Evolutionary conservation across 192 early-diverging fungal genomes (phyloP).

Genomic region (Gaertneriomyces sp.): DNA sequence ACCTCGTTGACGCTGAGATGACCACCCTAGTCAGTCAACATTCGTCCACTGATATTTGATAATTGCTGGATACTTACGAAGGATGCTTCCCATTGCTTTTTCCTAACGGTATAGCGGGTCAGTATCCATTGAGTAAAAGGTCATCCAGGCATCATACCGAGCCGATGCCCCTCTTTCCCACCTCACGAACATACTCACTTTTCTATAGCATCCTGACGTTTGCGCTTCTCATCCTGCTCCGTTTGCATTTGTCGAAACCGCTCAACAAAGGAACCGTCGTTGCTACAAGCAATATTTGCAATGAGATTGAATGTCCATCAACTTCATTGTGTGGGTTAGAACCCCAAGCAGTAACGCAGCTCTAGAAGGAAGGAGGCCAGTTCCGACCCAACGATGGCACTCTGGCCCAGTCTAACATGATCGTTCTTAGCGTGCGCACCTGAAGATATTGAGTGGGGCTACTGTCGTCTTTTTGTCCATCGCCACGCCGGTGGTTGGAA

Average conservation of each 20-base stretch:
- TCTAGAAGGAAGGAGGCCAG: too few relatives aligned
- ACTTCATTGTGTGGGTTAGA: too few relatives aligned
- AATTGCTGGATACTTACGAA: slow-evolving; percentile 11
- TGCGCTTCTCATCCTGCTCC: slow-evolving; percentile 60
- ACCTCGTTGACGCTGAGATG: slow-evolving; percentile 6
- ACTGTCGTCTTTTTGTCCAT: too few relatives aligned
- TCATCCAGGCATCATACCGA: background rate
- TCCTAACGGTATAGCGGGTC: slow-evolving; percentile 46
- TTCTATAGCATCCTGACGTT: slow-evolving; percentile 74
- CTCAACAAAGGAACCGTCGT: slow-evolving; percentile 21
- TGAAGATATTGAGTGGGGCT: too few relatives aligned
- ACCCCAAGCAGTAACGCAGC: too few relatives aligned
- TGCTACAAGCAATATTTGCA: background rate
- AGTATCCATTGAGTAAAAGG: background rate
- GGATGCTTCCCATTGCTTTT: slow-evolving; percentile 54
- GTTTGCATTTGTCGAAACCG: slow-evolving; percentile 57
- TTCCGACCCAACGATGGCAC: too few relatives aligned
- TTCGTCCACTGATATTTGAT: too few relatives aligned
- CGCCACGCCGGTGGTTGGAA: too few relatives aligned
- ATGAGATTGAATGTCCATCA: too few relatives aligned
- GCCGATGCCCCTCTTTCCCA: background rate
- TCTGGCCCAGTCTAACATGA: too few relatives aligned
- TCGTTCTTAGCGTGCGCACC: too few relatives aligned
- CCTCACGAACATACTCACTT: slow-evolving; percentile 58
- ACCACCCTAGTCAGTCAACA: too few relatives aligned